phyloP scores from a whole-genome alignment of 208 protist species.

The Acanthamoeba castellanii region DNA sequence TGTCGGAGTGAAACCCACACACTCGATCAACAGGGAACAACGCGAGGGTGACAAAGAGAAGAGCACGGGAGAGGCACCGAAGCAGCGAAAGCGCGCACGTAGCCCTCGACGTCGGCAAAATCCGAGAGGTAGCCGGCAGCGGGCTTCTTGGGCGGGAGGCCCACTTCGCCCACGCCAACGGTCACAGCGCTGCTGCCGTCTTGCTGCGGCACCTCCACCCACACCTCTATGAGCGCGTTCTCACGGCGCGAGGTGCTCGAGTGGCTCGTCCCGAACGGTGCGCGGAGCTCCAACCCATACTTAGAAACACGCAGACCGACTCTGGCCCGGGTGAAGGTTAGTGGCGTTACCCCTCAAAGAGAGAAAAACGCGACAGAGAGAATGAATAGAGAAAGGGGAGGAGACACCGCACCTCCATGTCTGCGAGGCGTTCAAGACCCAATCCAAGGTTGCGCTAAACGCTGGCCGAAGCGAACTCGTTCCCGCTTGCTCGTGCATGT shows the following conservation, averaged over 20 bases:
- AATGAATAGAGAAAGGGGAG: not conserved
- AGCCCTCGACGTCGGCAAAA: constrained; percentile 8
- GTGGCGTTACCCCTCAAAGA: too few relatives aligned
- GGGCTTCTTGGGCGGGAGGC: constrained; percentile 52
- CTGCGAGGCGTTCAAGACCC: not conserved
- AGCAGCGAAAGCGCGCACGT: constrained; percentile 14
- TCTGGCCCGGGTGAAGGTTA: not conserved
- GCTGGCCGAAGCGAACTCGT: not conserved
- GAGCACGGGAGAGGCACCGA: not conserved
- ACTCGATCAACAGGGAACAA: not conserved
- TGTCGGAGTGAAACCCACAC: not conserved
- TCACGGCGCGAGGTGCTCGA: constrained; percentile 17
- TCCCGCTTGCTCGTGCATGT: not conserved
- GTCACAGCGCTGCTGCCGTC: not conserved
- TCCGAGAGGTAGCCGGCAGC: constrained; percentile 42
- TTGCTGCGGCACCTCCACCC: not conserved
- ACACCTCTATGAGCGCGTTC: constrained; percentile 67
- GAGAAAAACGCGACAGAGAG: not conserved
- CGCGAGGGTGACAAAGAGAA: too few relatives aligned
- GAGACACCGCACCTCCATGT: not conserved
- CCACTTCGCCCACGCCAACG: constrained; percentile 29
- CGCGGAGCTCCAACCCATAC: not conserved
- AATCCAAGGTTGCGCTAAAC: not conserved
- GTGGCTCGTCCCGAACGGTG: constrained; percentile 56
- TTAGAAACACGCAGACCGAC: constrained; percentile 12